Conservation (phyloP, 169 alveolate species). For the Babesia gibsoni region DNA sequence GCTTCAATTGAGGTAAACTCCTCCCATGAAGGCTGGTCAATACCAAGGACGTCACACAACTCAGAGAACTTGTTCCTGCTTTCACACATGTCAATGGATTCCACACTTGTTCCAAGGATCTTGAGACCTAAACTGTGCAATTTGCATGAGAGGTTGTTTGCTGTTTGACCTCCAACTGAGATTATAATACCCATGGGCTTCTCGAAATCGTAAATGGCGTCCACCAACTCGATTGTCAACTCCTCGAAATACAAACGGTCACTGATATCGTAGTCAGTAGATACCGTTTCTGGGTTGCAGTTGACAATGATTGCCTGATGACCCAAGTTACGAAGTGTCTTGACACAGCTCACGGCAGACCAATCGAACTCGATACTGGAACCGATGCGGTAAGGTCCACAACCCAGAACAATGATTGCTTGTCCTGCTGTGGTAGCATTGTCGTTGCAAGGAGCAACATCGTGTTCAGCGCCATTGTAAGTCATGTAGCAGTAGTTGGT, state of each 20-base stretch:
- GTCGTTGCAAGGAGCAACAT: conserved; percentile 69
- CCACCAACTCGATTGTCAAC: conserved; percentile 72
- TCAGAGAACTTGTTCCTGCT: conserved; percentile 81
- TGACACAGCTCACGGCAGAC: conserved; percentile 83
- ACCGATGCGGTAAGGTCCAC: conserved; percentile 86
- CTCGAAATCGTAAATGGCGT: conserved; percentile 74
- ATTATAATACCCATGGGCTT: conserved; percentile 75
- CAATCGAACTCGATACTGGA: conserved; percentile 87
- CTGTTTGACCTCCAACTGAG: conserved; percentile 88
- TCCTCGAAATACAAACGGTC: conserved; percentile 84
- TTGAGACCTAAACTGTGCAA: conserved; percentile 64
- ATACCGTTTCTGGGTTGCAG: conserved; percentile 89
- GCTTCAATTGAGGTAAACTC: conserved; percentile 75
- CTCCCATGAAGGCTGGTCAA: conserved; percentile 88
- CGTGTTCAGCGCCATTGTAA: conserved; percentile 79
- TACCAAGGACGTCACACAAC: conserved; percentile 79
- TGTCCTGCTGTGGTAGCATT: background rate
- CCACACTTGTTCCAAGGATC: conserved; percentile 84
- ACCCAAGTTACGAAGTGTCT: conserved; percentile 71
- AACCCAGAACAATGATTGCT: conserved; percentile 77
- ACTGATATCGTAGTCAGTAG: conserved; percentile 86
- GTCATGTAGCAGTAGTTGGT: conserved; percentile 85
- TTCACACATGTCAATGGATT: conserved; percentile 84
- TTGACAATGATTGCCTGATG: conserved; percentile 75
- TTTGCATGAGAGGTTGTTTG: conserved; percentile 79